Evolutionary conservation across 495 filamentous ascomycete genomes (phyloP).

Genomic region (Podospora appendiculata): DNA sequence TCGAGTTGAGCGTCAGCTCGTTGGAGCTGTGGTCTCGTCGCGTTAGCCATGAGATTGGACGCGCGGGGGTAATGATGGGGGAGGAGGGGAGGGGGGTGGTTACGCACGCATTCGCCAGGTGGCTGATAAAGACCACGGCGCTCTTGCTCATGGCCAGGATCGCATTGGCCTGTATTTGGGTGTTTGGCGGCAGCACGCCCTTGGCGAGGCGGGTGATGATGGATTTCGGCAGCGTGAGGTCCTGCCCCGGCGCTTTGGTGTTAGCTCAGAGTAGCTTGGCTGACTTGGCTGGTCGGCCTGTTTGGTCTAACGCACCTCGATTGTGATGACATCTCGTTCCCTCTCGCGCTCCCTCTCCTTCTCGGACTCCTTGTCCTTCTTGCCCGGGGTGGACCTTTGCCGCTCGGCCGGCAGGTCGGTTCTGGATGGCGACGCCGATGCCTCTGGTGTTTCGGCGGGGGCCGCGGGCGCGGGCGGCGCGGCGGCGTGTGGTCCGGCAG

Average conservation of each 20-base stretch:
- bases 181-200: slow-evolving; percentile 93
- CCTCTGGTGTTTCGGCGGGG: slow-evolving; percentile 6
- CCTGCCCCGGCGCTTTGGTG: too few relatives aligned
- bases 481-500: slow-evolving; percentile 8
- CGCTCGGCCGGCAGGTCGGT: background rate
- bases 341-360: slow-evolving; percentile 16
- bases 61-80: background rate
- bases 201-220: slow-evolving; percentile 90
- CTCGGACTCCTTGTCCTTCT: slow-evolving; percentile 18
- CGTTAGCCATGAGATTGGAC: background rate
- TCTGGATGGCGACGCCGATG: slow-evolving; percentile 2
- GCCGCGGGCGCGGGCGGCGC: background rate
- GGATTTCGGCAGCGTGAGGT: slow-evolving; percentile 86
- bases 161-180: slow-evolving; percentile 89
- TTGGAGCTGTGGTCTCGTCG: slow-evolving; percentile 53
- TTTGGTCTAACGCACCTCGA: slow-evolving; percentile 23
- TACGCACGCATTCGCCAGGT: slow-evolving; percentile 74
- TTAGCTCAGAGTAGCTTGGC: too few relatives aligned
- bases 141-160: slow-evolving; percentile 85
- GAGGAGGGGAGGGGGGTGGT: background rate
- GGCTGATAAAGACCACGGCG: slow-evolving; percentile 90
- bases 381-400: background rate
- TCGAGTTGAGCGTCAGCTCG: slow-evolving; percentile 53
- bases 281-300: too few relatives aligned
- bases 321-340: slow-evolving; percentile 28